Conservation (phyloP, 2,329 filamentous ascomycete genomes). For the Cladophialophora yegresii region DNA sequence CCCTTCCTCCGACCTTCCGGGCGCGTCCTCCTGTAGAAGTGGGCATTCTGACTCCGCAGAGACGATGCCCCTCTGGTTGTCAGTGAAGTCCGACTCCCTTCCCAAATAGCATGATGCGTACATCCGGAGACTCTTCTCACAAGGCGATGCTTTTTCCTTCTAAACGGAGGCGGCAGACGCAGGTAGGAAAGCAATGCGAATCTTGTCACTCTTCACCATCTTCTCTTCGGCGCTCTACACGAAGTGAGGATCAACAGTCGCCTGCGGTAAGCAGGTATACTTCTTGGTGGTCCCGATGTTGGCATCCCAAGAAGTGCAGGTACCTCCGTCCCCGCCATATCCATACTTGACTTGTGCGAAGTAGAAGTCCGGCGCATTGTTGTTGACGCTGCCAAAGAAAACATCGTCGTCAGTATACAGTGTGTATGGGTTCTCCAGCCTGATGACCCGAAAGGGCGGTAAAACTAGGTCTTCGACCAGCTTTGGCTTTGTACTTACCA, state of each 20-base stretch:
- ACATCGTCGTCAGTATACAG: neutral
- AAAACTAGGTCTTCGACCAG: neutral
- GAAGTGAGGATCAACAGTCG: neutral
- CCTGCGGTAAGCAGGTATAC: neutral
- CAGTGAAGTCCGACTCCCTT: no score
- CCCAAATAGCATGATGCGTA: no score
- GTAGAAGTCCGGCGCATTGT: slow-evolving; percentile 24
- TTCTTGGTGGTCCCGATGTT: neutral
- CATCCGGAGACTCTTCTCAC: no score
- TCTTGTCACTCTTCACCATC: no score
- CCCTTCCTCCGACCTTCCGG: no score
- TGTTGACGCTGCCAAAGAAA: slow-evolving; percentile 21
- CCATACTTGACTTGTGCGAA: slow-evolving; percentile 12
- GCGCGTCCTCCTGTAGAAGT: no score
- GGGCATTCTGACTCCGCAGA: no score
- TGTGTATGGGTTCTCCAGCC: neutral
- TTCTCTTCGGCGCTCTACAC: neutral
- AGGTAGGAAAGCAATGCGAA: no score
- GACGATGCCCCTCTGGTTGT: no score
- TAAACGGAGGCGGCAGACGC: no score
- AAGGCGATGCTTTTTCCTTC: no score
- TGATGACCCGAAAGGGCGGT: no score
- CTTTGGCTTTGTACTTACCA: slow-evolving; percentile 22
- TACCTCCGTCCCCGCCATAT: slow-evolving; percentile 3
- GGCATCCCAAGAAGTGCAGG: slow-evolving; percentile 5